Conservation (phyloP, 192 early-diverging fungal genomes). For the Piromyces finnis region DNA sequence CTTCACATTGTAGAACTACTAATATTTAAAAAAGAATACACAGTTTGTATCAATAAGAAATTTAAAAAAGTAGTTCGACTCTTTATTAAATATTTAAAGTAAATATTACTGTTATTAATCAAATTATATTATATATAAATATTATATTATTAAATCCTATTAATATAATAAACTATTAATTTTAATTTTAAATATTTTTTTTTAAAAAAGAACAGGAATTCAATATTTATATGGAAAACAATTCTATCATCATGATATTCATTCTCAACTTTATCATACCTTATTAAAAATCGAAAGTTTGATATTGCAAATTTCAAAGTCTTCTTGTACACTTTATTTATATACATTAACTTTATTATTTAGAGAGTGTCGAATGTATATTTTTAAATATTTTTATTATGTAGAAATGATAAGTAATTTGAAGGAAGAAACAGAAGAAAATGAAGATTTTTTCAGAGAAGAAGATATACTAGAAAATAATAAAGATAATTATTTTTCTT, state of each 20-base stretch:
- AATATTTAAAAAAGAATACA: background rate
- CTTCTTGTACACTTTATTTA: background rate
- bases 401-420: background rate
- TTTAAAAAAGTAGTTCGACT: background rate
- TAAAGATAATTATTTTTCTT: no score
- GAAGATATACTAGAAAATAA: no score
- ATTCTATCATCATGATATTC: background rate
- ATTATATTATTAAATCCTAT: no score
- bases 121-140: no score
- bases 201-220: background rate
- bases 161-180: no score
- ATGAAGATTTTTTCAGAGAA: background rate
- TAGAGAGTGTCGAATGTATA: background rate
- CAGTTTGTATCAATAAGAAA: background rate
- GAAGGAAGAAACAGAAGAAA: background rate
- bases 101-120: background rate
- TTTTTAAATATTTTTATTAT: background rate
- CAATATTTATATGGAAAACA: background rate
- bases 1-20: background rate
- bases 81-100: background rate
- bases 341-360: background rate
- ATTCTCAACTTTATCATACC: background rate
- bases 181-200: no score
- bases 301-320: background rate
- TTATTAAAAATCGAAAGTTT: background rate